These are phyloP conservation scores for Pholiota conissans DNA, from an alignment of 768 basidiomycete species.

Conservation along the genomic window DNA sequence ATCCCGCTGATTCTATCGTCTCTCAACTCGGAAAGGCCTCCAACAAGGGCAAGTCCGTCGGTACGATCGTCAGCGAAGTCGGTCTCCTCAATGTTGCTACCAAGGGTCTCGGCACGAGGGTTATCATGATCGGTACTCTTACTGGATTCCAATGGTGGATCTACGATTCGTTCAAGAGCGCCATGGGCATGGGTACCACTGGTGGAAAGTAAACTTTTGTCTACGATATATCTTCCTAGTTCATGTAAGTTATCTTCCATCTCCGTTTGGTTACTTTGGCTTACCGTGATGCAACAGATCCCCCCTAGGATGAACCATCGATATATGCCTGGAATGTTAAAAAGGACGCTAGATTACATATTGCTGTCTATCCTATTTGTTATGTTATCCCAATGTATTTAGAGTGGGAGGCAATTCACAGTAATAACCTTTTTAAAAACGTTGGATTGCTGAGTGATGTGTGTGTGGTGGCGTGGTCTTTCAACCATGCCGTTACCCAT, in stretches of 20 bases:
- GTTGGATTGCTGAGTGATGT: too few relatives aligned
- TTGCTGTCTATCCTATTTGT: slow-evolving; percentile 15
- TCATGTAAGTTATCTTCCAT: slow-evolving; percentile 6
- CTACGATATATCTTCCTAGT: slow-evolving; percentile 4
- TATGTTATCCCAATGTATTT: slow-evolving; percentile 12
- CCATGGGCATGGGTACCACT: slow-evolving; percentile 86
- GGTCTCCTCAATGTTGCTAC: slow-evolving; percentile 66
- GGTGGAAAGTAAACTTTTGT: slow-evolving; percentile 70
- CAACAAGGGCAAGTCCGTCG: slow-evolving; percentile 80
- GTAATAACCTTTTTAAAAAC: neutral
- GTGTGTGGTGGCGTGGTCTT: neutral
- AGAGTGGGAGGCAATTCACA: slow-evolving; percentile 13
- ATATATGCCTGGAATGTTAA: slow-evolving; percentile 15
- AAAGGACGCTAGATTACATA: slow-evolving; percentile 25
- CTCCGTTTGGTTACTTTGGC: neutral
- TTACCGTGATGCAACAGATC: neutral
- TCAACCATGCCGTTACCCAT: neutral
- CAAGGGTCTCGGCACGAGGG: slow-evolving; percentile 86
- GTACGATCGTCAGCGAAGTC: slow-evolving; percentile 70
- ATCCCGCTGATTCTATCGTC: slow-evolving; percentile 92
- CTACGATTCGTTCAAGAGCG: slow-evolving; percentile 82
- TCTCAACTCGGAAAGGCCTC: slow-evolving; percentile 90
- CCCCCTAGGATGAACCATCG: slow-evolving; percentile 9
- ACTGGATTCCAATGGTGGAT: slow-evolving; percentile 94
- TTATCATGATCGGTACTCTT: slow-evolving; percentile 75